A percentile compares a stretch with the other conserved stretches of the same genome.
phyloP scores from a whole-genome alignment of 2,329 filamentous ascomycete genomes.

The Fusarium sp. region DNA sequence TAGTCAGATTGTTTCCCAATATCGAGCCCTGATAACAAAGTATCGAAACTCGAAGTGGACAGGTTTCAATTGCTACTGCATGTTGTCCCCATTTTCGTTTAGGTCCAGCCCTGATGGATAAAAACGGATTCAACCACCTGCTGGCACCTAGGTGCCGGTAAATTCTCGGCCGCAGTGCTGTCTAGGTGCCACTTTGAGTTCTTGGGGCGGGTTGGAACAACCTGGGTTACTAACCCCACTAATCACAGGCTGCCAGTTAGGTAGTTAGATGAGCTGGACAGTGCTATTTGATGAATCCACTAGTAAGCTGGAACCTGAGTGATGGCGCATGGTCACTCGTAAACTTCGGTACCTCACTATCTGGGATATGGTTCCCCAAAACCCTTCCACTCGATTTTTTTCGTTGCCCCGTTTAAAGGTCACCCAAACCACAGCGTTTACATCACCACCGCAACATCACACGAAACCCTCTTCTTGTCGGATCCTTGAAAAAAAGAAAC shows the following conservation, averaged over 20 bases:
- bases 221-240: conserved; percentile 32
- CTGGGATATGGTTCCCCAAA: conserved; percentile 51
- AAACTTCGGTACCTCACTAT: conserved; percentile 42
- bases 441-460: conserved; percentile 49
- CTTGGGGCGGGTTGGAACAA: conserved; percentile 10
- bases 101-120: conserved; percentile 52
- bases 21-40: conserved; percentile 10
- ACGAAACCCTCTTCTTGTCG: conserved; percentile 40
- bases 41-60: conserved; percentile 10
- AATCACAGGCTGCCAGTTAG: conserved; percentile 30
- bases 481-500: conserved; percentile 33
- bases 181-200: conserved; percentile 5
- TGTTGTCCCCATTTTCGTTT: conserved; percentile 44
- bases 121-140: conserved; percentile 3
- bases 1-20: not conserved
- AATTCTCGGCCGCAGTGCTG: conserved; percentile 45
- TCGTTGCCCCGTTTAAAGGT: conserved; percentile 45
- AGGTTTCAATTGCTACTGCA: conserved; percentile 31
- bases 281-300: conserved; percentile 22
- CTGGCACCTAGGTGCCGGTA: conserved; percentile 39
- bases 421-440: conserved; percentile 45
- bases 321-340: conserved; percentile 16
- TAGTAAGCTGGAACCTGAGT: conserved; percentile 21
- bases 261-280: conserved; percentile 28
- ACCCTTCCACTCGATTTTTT: conserved; percentile 51